A percentile compares a stretch with the other conserved stretches of the same genome.
Evolutionary conservation across 2,329 filamentous ascomycete genomes (phyloP).

Genomic region (Penicillium sp.): DNA sequence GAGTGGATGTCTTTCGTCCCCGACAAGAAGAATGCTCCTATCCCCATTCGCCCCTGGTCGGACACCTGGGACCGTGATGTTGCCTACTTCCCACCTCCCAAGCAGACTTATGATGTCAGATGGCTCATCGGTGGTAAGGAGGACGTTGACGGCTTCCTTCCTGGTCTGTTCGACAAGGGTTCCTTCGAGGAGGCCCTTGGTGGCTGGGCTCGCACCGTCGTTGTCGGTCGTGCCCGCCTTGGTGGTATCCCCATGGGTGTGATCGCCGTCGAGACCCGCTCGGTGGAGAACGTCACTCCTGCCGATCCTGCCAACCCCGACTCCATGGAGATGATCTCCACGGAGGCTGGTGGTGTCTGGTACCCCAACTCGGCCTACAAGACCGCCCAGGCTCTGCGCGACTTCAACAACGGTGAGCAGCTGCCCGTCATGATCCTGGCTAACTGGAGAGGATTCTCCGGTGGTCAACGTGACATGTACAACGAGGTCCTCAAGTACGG

Average conservation of each 20-base stretch:
- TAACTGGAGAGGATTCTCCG: slow-evolving; percentile 99
- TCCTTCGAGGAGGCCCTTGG: slow-evolving; percentile 96
- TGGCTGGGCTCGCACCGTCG: slow-evolving; percentile 95
- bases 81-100: slow-evolving; percentile 72
- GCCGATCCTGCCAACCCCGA: slow-evolving; percentile 97
- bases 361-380: slow-evolving; percentile 99
- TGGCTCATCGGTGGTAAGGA: slow-evolving; percentile 89
- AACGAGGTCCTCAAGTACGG: slow-evolving; percentile 99
- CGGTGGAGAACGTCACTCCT: slow-evolving; percentile 93
- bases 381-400: slow-evolving; percentile 96
- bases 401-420: slow-evolving; percentile 99
- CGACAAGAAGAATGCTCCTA: slow-evolving; percentile 87
- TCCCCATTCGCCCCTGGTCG: slow-evolving; percentile 82
- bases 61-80: slow-evolving; percentile 94
- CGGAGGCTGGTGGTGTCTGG: slow-evolving; percentile 98
- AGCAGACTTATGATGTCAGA: slow-evolving; percentile 86
- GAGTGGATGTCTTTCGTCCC: slow-evolving; percentile 98
- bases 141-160: slow-evolving; percentile 77
- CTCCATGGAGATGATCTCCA: slow-evolving; percentile 91
- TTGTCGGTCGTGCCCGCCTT: slow-evolving; percentile 91
- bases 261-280: slow-evolving; percentile 92
- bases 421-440: slow-evolving; percentile 97
- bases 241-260: slow-evolving; percentile 98
- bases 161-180: slow-evolving; percentile 91
- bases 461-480: slow-evolving; percentile 99